Conservation (phyloP, 2,329 filamentous ascomycete genomes). For the Trichoderma cornu-damae region DNA sequence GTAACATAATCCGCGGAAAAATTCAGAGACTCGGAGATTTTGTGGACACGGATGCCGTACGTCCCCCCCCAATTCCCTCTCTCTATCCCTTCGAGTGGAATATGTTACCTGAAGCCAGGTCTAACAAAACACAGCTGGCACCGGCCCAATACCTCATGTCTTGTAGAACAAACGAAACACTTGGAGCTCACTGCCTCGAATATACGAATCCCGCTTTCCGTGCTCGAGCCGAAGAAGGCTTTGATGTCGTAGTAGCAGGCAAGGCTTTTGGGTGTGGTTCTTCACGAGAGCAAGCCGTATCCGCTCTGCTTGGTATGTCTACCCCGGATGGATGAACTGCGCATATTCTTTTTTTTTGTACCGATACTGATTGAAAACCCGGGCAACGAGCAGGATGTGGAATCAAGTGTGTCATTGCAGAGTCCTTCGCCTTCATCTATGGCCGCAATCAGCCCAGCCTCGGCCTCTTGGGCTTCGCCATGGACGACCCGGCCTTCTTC, state of each 20-base stretch:
- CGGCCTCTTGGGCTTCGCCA: conserved; percentile 40
- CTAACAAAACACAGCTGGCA: conserved; percentile 30
- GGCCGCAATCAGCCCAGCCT: conserved; percentile 41
- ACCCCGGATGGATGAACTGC: rapidly evolving
- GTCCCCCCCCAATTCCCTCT: conserved; percentile 3
- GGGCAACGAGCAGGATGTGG: conserved; percentile 36
- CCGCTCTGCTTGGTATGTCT: conserved; percentile 29
- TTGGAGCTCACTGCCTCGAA: conserved; percentile 38
- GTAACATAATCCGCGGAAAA: conserved; percentile 29
- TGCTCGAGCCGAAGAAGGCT: conserved; percentile 31
- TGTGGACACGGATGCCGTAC: conserved; percentile 41
- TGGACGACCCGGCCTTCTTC: conserved; percentile 37
- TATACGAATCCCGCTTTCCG: conserved; percentile 40
- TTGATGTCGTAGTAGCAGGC: conserved; percentile 41
- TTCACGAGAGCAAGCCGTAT: conserved; percentile 41
- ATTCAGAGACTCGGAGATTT: conserved; percentile 40
- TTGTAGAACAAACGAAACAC: conserved; percentile 27
- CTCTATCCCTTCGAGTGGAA: background rate
- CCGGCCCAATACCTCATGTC: conserved; percentile 32
- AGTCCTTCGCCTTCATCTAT: conserved; percentile 44
- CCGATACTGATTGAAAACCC: too few species aligned
- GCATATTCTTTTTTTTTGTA: too few species aligned
- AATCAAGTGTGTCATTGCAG: conserved; percentile 40
- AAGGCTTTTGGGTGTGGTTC: conserved; percentile 44
- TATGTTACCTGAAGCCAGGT: too few species aligned